Base-by-base conservation (phyloP, 2,329 filamentous ascomycete genomes). In the Torrubiellomyces zombiae region DNA sequence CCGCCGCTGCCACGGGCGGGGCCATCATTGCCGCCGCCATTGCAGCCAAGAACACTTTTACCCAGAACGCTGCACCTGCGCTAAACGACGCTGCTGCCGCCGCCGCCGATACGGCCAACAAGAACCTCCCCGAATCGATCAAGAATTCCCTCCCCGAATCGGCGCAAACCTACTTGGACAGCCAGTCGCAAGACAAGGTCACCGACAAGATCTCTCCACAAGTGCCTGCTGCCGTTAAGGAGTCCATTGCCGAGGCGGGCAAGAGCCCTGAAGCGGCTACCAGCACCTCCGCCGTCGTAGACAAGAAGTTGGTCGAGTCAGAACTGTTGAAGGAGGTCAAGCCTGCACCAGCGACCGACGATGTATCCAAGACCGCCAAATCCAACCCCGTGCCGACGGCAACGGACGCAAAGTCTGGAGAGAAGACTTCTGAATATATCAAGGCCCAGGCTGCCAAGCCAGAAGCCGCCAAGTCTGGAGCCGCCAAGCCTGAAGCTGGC, bases 291-390 rank as follows among this genome's bases (percentile, higher is more conserved):
- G 76, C 73, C 11, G 77, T 89, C 6, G 54, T 65, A 33, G 78
- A 85, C 38, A 89, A 89, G 66, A 69, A 67, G 46, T 62, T 58
- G 7, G 61, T 83, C 5, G 81, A 91, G 55, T 50, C 67, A 14
- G 76, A 92, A 53, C 59, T 91, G 7, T 56, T 83, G 23, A 61
- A 68, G 35, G 67, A 77, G 47, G 61, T 73, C 32, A 58, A 63
- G 46, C 44, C 50, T 26, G 43, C 44, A 26, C 39, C 55, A 36
- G 41, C 45, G 9, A 36, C 42, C 0, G 39, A 31, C 19, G 52
- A 51, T 20, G 29, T 47, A 11, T 2, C 21, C 21, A 32, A 39
- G 30, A 23, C 35, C 13, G 36, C 11, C 15, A 27, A 9, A 10
- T 17, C 8, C 24, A n/a, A n/a, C n/a, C n/a, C n/a, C n/a, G n/a